These are phyloP conservation scores for Acarospora socialis DNA, from an alignment of 2,329 filamentous ascomycete species.

Conservation along the genomic window DNA sequence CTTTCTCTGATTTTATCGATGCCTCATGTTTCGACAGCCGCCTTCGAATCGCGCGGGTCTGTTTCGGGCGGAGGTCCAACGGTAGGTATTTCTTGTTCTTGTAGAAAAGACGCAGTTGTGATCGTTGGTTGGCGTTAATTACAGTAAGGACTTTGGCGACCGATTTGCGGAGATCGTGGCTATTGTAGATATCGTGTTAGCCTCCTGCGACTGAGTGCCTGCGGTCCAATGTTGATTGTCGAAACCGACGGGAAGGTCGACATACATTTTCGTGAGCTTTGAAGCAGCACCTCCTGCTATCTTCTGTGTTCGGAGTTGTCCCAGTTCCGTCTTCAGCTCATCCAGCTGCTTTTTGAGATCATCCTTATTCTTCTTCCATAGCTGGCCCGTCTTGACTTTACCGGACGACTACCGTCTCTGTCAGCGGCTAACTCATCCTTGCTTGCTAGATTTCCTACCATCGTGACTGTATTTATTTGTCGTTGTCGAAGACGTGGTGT, in stretches of 20 bases:
- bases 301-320: constrained; percentile 96
- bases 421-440: too few relatives aligned
- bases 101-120: constrained; percentile 98
- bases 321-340: constrained; percentile 92
- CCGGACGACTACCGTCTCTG: constrained; percentile 38
- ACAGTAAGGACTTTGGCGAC: constrained; percentile 97
- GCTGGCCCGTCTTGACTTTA: constrained; percentile 86
- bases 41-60: constrained; percentile 95
- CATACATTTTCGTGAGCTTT: constrained; percentile 97
- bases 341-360: constrained; percentile 90
- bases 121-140: constrained; percentile 99
- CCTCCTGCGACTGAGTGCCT: background rate
- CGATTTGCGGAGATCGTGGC: constrained; percentile 98
- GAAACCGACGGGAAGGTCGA: too few relatives aligned
- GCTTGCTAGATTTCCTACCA: too few relatives aligned
- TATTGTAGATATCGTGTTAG: constrained; percentile 25
- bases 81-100: constrained; percentile 99
- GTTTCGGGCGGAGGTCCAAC: constrained; percentile 95
- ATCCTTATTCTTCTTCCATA: constrained; percentile 99
- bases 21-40: constrained; percentile 86
- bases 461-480: too few relatives aligned
- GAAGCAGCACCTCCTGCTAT: constrained; percentile 80
- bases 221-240: constrained; percentile 2
- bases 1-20: constrained; percentile 73
- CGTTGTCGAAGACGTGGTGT: too few relatives aligned